Evolutionary conservation across 768 basidiomycete species (phyloP), one percentile per base, ranked within the genome.

Genomic region (Fomitopsis serialis): DNA sequence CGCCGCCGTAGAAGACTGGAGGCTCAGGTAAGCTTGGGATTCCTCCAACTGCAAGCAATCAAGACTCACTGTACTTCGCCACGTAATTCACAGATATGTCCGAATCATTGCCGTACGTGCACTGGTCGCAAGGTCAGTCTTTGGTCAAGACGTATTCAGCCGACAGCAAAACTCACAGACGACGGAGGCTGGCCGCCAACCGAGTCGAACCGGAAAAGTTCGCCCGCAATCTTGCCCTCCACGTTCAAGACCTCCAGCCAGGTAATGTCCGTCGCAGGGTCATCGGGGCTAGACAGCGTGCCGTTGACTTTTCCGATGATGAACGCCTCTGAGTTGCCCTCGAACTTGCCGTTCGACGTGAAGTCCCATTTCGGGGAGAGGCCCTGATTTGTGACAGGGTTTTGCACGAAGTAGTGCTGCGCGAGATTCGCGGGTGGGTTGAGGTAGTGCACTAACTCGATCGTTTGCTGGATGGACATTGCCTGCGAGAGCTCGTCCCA

Each of bases 341-440:
- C 2, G 44, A 61, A 52, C 45, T 52, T 50, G 35, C 65, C 53
- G n/a, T 62, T 62, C 3, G 60, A 65, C 15, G 57, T 54, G 59
- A 69, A 68, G 55, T 71, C 72, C 56, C 70, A 63, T 43, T 63
- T 62, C 47, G 73, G 68, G 49, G 61, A 61, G 48, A 66, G 29
- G 42, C 66, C 64, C 36, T 45, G 46, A 49, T 61, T 59, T 46
- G 66, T 67, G 6, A 57, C 58, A 17, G 67, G 65, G 59, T 67
- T 68, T 13, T 60, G 32, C 22, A 69, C 63, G 60, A 74, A 74
- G 63, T 68, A 74, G 44, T 74, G 69, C 59, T 72, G 70, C n/a
- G 57, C 61, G 35, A 65, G 60, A 36, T 62, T 44, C 22, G 59
- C 55, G 12, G 61, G 57, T 15, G 55, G 49, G 57, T 59, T 55